Base-by-base conservation (phyloP, 371 early-diverging fungal genomes). In the Syncephalastrum sp. region DNA sequence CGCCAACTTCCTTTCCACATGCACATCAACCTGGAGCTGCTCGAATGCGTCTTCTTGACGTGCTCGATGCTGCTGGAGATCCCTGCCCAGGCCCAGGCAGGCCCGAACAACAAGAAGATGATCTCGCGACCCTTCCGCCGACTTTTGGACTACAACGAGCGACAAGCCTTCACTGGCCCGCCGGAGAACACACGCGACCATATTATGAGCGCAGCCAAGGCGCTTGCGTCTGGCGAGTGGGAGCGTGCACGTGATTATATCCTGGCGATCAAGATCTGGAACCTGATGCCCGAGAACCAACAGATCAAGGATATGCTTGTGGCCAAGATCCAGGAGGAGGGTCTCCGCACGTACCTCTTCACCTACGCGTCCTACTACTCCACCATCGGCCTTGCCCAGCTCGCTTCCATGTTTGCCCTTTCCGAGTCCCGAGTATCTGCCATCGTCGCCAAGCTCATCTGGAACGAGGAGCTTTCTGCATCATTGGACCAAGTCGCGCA, bases 1-100 rank as follows among this genome's bases (percentile, higher is more conserved):
- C 86, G 96, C 51, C 95, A 92, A 82, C 82, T 98, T 64, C 99
- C 98, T 21, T 96, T 97, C 93, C 97, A 97, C 81, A 93, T 97
- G 94, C 96, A 96, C 82, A 95, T 99, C 79, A 96, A 97, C 82
- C 76, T 97, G 62, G 99, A 99, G 73, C 85, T 99, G 24, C 75
- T 99, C 45, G 99, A 99, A 82, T 96, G 93, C 70, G 93, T 93
- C 29, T 97, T 94, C 77, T 79, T 97, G 70, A 92, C 93, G 8
- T 89, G 91, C 68, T 91, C 94, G 21, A 95, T 99, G 97, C 82
- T 99, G 42, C 75, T 97, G 53, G 99, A 99, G 76, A 90, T 99
- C 61, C 98, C 98, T 42, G 85, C 84, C 68, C 94, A 97, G 87
- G 97, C 98, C 16, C 80, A 87, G 66, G 86, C 92, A 72, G 82